Base-by-base conservation (phyloP, 192 early-diverging fungal genomes). In the Gigaspora rosea region DNA sequence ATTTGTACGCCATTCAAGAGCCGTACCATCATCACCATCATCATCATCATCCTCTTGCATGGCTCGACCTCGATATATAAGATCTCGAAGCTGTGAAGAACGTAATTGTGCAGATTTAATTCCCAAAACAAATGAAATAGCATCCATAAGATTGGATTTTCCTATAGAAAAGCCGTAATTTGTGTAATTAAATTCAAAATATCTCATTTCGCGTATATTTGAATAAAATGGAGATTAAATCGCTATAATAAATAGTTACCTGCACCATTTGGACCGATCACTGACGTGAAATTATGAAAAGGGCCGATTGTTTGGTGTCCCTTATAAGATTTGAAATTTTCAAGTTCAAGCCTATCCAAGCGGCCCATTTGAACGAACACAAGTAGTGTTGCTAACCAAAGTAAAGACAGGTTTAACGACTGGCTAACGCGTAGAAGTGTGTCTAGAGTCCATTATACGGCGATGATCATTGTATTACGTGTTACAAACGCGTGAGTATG, bases 91-190 rank as follows among this genome's bases (percentile, higher is more conserved):
- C 33, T 95, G 91, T 16, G 91, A 80, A 1, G 96, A 98, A 9
- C 98, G 92, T 74, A 99, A 84, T 52, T 98, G 95, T n/a, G 88
- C 68, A 6, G 95, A 95, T 62, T 95, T 92, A 68, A 99, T 91
- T 41, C 98, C 98, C 27, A 99, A 87, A 2, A 99, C 98, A 88
- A 99, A 99, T 41, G 92, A 94, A 79, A 99, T 96, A 51, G 98
- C 98, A 81, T 99, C 98, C 97, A 99, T 99, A 22, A 98, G 86
- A 80, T 99, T 99, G 20, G 96, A 98, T 83, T 99, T 99, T 16
- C 96, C 92, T 94, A 27, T 27, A 27, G n/a, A 27, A 27, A 27
- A 27, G 27, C 27, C 0, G 41, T 46, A 32, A 59, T 65, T 27
- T 7, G 41, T 41, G 41, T 6, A 41, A 41, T 41, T 41, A 41